These are phyloP conservation scores for Sicyos edulis DNA, from an alignment of 306 rosid genomes.

Conservation along the genomic window DNA sequence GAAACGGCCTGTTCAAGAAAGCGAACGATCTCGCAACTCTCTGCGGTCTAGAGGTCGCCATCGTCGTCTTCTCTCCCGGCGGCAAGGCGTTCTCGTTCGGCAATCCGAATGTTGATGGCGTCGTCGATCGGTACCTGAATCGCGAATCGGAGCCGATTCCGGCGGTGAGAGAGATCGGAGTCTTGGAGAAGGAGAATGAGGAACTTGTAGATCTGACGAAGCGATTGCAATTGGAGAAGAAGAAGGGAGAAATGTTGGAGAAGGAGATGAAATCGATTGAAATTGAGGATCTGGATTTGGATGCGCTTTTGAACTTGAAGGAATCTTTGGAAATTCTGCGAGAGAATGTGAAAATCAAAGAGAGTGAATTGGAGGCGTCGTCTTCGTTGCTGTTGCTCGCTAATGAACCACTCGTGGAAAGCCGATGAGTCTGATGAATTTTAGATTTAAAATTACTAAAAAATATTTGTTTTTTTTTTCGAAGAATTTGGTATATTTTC, in stretches of 20 bases:
- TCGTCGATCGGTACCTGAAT: constrained; percentile 30
- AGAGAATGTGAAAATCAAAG: constrained; percentile 20
- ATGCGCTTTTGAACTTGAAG: constrained; percentile 25
- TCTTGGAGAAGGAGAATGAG: constrained; percentile 12
- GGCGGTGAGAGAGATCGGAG: neutral
- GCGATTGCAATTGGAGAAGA: constrained; percentile 31
- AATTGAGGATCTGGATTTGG: constrained; percentile 7
- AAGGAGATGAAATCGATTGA: constrained; percentile 15
- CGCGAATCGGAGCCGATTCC: constrained; percentile 12
- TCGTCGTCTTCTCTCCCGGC: constrained; percentile 44
- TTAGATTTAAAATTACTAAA: neutral
- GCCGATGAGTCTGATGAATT: neutral
- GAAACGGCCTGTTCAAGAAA: constrained; percentile 54
- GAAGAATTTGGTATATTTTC: too few relatives aligned
- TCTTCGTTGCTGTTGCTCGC: constrained; percentile 39
- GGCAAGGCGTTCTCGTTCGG: constrained; percentile 46
- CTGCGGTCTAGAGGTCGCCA: constrained; percentile 33
- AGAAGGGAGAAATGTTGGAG: constrained; percentile 25
- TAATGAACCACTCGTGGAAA: constrained; percentile 12
- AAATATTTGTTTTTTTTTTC: too few relatives aligned
- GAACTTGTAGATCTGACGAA: constrained; percentile 18
- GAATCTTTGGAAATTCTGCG: constrained; percentile 17
- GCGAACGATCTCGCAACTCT: constrained; percentile 55
- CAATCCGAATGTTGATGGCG: constrained; percentile 33
- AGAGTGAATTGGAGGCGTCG: constrained; percentile 38